Percentiles rank a stretch among this genome's conserved stretches.
Conservation (phyloP, 2,329 filamentous ascomycete genomes). For the Neophaeococcomyces mojaviensis region DNA sequence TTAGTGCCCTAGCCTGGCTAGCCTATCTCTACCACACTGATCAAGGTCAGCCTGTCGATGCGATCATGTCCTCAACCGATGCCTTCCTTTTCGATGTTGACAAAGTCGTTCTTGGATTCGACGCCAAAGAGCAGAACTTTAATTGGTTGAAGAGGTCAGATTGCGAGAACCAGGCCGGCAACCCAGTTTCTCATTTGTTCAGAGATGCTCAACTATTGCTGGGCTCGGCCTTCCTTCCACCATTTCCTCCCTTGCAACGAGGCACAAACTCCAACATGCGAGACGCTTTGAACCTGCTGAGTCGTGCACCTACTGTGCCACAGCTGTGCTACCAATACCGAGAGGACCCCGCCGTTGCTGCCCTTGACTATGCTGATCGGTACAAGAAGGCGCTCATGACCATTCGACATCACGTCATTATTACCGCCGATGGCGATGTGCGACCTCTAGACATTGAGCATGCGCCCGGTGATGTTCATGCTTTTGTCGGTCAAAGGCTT, state of each 20-base stretch:
- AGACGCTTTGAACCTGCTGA: slow-evolving; percentile 72
- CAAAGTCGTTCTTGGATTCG: slow-evolving; percentile 56
- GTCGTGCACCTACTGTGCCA: slow-evolving; percentile 59
- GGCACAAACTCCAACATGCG: slow-evolving; percentile 51
- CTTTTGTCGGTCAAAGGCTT: slow-evolving; percentile 82
- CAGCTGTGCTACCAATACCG: slow-evolving; percentile 69
- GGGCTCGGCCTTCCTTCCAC: slow-evolving; percentile 70
- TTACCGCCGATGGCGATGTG: slow-evolving; percentile 69
- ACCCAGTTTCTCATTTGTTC: slow-evolving; percentile 64
- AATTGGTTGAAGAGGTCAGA: slow-evolving; percentile 57
- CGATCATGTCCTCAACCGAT: slow-evolving; percentile 77
- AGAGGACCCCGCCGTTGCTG: slow-evolving; percentile 65
- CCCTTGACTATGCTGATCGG: slow-evolving; percentile 71
- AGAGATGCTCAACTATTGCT: slow-evolving; percentile 76
- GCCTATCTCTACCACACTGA: slow-evolving; percentile 58
- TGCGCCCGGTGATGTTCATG: slow-evolving; percentile 74
- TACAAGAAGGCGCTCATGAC: slow-evolving; percentile 80
- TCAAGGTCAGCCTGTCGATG: slow-evolving; percentile 57
- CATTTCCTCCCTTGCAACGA: slow-evolving; percentile 70
- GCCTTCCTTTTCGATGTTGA: slow-evolving; percentile 77
- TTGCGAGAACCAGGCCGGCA: slow-evolving; percentile 60
- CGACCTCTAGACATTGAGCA: slow-evolving; percentile 64
- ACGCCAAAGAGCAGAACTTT: slow-evolving; percentile 55
- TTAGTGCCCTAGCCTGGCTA: slow-evolving; percentile 68
- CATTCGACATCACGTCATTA: slow-evolving; percentile 78